Evolutionary conservation across 257 asterid species (phyloP), one percentile per base, ranked within the genome.

Genomic region (Linderniella brevidens): DNA sequence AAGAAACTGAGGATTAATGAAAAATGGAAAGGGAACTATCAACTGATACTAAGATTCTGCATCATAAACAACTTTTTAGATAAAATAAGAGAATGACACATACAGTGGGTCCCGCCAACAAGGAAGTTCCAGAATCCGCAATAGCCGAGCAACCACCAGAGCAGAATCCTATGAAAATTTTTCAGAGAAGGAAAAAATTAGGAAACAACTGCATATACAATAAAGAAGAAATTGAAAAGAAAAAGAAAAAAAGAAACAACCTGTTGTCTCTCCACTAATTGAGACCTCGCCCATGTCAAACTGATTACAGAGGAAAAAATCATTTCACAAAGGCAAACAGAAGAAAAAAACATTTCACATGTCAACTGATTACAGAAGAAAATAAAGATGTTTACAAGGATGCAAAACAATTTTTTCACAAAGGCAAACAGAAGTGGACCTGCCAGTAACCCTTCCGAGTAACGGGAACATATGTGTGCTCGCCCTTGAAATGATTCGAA

Each of bases 81-180:
- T 25, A 2, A 25, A 25, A 3, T 25, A 25, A 25, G 32, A 25
- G 32, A 25, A 25, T 6, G 6, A 25, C 32, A 75, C 95, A 42
- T 76, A 86, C 96, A 13, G 94, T 82, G 19, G 96, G 94, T 59
- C 96, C 94, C 11, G 96, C 88, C 74, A 86, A 69, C 67, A 86
- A 66, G 42, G 96, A 86, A 35, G 94, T 86, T 50, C 96, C 96
- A 54, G 96, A 86, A 71, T 86, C 94, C 5, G 92, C 94, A 47
- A 86, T 86, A 37, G 96, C 94, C 19, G 96, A 67, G 68, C 96
- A 86, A 48, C 96, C 92, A 11, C 71, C 68, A 13, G 77, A 52
- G 49, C 94, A 82, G 58, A 59, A 82, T 49, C 96, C 96, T 86
- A 58, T 35, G 52, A 48, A 41, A 55, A 59, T 46, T 52, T 45